Evolutionary conservation across 2,329 filamentous ascomycete genomes (phyloP), one percentile per base, ranked within the genome.

Genomic region (Apiospora aurea): DNA sequence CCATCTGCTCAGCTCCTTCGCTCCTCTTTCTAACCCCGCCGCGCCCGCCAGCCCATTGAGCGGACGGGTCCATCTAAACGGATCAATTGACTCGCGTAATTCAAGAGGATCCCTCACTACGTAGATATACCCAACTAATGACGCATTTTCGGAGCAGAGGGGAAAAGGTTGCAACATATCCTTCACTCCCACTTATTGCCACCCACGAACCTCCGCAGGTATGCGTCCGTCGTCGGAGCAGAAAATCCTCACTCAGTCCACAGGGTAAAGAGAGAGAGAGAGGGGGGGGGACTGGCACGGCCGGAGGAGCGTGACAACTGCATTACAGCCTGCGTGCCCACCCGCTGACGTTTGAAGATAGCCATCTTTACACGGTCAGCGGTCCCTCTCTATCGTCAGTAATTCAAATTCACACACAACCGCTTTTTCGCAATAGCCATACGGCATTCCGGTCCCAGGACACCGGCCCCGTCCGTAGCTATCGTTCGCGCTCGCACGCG

Each of bases 1-100:
- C 26, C 26, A 29, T 29, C 14, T 16, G 1, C 6, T 57, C 26
- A 4, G 34, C 34, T 38, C 29, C 29, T n/a, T n/a, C 53, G 26
- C 26, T 29, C 26, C 18, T 38, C 29, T 34, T 14, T 38, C 16
- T 16, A 38, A 38, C 53, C 29, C 53, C 53, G 51, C 51, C 51
- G 34, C 16, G 34, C 34, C 44, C 44, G 14, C 44, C 44, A 46
- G 21, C 44, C 34, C 34, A 38, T 29, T 29, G 26, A 29, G 7
- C 34, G 2, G 34, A 14, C 53, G 53, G 53, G 26, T 21, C 34
- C 57, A 41, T 41, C 57, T n/a, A 41, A n/a, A n/a, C 57, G 11
- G 21, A 61, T 61, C 14, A n/a, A 49, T 49, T 51, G 57, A n/a
- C 57, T 64, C 10, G 57, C 41, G 57, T 41, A 64, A 64, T 64